phyloP scores from a whole-genome alignment of 176 grass and related monocot genomes.

The Lolium rigidum region DNA sequence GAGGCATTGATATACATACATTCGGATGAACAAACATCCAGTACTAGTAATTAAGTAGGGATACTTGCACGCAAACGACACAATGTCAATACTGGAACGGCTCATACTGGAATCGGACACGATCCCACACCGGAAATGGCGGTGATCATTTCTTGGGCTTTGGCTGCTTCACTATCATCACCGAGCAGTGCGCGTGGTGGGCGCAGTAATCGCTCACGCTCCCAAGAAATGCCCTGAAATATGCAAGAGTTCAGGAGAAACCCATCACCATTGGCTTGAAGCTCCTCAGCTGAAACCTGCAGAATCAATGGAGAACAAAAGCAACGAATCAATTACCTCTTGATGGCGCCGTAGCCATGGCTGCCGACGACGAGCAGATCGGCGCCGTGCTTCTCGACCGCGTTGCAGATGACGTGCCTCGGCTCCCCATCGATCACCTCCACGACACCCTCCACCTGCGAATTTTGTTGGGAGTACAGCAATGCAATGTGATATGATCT shows the following conservation, averaged over 20 bases:
- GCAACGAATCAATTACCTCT: conserved; percentile 41
- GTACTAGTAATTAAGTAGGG: not conserved
- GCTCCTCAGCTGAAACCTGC: not conserved
- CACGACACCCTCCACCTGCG: conserved; percentile 53
- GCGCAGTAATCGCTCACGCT: conserved; percentile 88
- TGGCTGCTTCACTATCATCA: conserved; percentile 71
- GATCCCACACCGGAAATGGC: not conserved
- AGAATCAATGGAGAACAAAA: not conserved
- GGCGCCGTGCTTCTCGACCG: conserved; percentile 55
- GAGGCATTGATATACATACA: not conserved
- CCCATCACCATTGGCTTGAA: not conserved
- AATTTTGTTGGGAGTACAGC: not conserved
- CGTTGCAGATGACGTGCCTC: conserved; percentile 55
- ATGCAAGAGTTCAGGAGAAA: not conserved
- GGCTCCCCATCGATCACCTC: conserved; percentile 70
- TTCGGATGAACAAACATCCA: not conserved
- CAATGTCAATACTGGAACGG: no score
- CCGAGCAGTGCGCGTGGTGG: conserved; percentile 65
- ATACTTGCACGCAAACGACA: not conserved
- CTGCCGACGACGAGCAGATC: conserved; percentile 65
- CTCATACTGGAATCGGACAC: not conserved
- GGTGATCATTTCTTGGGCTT: conserved; percentile 35
- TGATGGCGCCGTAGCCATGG: conserved; percentile 74
- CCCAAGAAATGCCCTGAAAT: conserved; percentile 57
- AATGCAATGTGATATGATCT: not conserved